phyloP scores from a whole-genome alignment of 768 basidiomycete species.

The Pseudohyphozyma bogoriensis region DNA sequence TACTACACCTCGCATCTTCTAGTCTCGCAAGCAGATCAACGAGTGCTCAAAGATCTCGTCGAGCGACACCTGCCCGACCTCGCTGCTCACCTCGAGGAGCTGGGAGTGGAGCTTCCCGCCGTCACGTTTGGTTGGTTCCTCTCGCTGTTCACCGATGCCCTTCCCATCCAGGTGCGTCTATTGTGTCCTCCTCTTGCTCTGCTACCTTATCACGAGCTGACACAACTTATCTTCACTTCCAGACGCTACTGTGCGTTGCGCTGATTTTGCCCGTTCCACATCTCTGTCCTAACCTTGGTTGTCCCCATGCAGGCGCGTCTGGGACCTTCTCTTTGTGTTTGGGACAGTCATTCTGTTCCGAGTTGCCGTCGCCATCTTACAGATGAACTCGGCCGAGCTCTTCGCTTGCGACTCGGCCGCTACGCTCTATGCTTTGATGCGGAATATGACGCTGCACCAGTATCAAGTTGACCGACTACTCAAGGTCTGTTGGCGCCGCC shows the following conservation, averaged over 20 bases:
- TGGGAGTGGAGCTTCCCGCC: conserved; percentile 81
- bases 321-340: conserved; percentile 91
- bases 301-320: conserved; percentile 47
- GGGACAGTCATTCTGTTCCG: conserved; percentile 85
- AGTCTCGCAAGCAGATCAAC: conserved; percentile 85
- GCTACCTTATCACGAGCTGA: not conserved
- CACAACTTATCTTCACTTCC: not conserved
- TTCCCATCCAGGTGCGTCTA: conserved; percentile 74
- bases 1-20: conserved; percentile 89
- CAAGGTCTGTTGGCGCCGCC: conserved; percentile 50
- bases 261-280: not conserved
- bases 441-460: conserved; percentile 80
- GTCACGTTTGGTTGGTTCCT: conserved; percentile 99
- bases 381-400: conserved; percentile 71
- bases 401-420: conserved; percentile 73
- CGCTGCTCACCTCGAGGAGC: conserved; percentile 59
- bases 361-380: conserved; percentile 76
- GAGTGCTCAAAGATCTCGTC: conserved; percentile 80
- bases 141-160: conserved; percentile 87
- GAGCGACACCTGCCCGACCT: conserved; percentile 37
- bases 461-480: conserved; percentile 87
- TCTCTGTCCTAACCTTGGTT: not conserved
- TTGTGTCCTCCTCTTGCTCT: not conserved
- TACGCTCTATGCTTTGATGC: conserved; percentile 77
- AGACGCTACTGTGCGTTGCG: conserved; percentile 63